Conservation (phyloP, 169 alveolate species). For the Cryptosporidium ubiquitum region DNA sequence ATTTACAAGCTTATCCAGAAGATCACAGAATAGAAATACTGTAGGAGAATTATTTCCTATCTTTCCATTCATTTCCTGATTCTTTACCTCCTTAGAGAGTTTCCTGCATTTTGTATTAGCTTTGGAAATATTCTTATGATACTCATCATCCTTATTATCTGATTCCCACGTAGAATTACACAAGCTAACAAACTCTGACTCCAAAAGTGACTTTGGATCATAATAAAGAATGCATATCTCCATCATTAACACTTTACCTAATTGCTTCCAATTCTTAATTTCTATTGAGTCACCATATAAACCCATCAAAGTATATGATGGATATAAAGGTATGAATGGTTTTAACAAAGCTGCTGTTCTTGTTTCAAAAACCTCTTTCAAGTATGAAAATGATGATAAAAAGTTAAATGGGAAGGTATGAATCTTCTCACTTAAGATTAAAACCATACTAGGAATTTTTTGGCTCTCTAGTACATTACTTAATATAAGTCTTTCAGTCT, state of each 20-base stretch:
- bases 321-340: slow-evolving; percentile 27
- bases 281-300: slow-evolving; percentile 31
- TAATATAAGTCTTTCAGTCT: slow-evolving; percentile 58
- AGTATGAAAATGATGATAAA: slow-evolving; percentile 35
- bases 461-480: background rate
- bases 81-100: background rate
- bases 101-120: slow-evolving; percentile 24
- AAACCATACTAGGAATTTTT: slow-evolving; percentile 1
- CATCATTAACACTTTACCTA: slow-evolving; percentile 22
- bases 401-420: slow-evolving; percentile 6
- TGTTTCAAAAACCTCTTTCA: slow-evolving; percentile 27
- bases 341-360: slow-evolving; percentile 12
- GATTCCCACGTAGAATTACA: slow-evolving; percentile 47
- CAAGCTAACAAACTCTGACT: slow-evolving; percentile 13
- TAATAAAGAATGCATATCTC: slow-evolving; percentile 40
- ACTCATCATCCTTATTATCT: slow-evolving; percentile 4
- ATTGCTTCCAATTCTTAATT: background rate
- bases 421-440: slow-evolving; percentile 25
- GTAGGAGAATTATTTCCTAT: slow-evolving; percentile 46
- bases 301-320: slow-evolving; percentile 29
- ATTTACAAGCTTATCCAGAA: slow-evolving; percentile 22
- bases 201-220: slow-evolving; percentile 26
- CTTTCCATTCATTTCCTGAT: background rate
- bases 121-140: background rate
- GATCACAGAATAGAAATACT: slow-evolving; percentile 25